Base-by-base conservation (phyloP, 495 filamentous ascomycete species). In the Staphylotrichum longicolle region DNA sequence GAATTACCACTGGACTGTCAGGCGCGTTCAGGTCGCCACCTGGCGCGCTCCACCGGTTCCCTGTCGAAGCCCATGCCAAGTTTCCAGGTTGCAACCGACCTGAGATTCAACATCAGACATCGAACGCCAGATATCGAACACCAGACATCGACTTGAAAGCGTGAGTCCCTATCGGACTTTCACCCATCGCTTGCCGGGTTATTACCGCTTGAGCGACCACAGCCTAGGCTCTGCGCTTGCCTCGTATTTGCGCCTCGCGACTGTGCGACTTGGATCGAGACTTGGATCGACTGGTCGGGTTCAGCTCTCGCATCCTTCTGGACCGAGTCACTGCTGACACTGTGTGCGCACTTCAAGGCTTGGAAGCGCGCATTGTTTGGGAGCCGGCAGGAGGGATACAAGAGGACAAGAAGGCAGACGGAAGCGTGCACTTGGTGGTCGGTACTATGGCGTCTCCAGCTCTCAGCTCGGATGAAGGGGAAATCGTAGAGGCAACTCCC, bases 401-500 rank as follows among this genome's bases (percentile, higher is more conserved):
- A 27, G 20, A 53, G 37, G 40, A 35, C 52, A 30, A 35, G 10
- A 9, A 9, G 33, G 53, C 10, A 42, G 47, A 53, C 20, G 14
- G 11, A 27, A 34, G 33, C 35, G 50, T 20, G n/a, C 55, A 47
- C 14, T 45, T 53, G 63, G 50, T 14, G 62, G 66, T 66, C 63
- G 66, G 58, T 67, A 70, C 68, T 63, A 77, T 78, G 76, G 69
- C 74, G 70, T 78, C 79, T 72, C 80, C 82, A 63, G 65, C 68
- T 71, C 75, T 75, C 65, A 84, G 81, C 73, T 83, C 83, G 70
- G 84, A 86, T 78, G 89, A 96, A 79, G 92, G 92, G 76, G 92
- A 96, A 84, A 92, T 96, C 75, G 77, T 88, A 78, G 91, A 89
- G 82, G 80, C 81, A 82, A 76, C 77, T 80, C 69, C 77, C 78